Evolutionary conservation across 352 stramenopile genomes (phyloP).

Genomic region (Phytophthora meadii): DNA sequence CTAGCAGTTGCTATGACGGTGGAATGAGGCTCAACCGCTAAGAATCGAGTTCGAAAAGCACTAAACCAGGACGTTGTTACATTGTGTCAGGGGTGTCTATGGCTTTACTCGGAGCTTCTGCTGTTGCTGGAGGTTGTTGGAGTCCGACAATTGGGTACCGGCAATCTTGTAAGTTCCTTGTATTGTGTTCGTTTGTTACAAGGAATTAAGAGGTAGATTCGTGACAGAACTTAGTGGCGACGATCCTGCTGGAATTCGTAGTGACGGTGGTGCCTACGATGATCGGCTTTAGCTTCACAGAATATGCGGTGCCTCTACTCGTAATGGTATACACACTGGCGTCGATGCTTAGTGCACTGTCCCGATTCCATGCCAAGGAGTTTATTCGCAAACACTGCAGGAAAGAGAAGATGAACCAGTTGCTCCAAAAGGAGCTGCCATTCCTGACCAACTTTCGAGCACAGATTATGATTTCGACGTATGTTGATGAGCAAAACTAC

Average conservation of each 20-base stretch:
- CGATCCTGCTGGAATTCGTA: slow-evolving; percentile 75
- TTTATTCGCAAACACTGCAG: slow-evolving; percentile 77
- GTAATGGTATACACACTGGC: slow-evolving; percentile 64
- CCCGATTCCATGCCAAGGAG: slow-evolving; percentile 77
- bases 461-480: slow-evolving; percentile 88
- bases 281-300: slow-evolving; percentile 70
- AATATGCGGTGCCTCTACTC: slow-evolving; percentile 67
- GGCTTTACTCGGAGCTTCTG: slow-evolving; percentile 86
- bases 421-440: slow-evolving; percentile 75
- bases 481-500: slow-evolving; percentile 12
- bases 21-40: slow-evolving; percentile 6
- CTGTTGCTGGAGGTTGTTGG: slow-evolving; percentile 76
- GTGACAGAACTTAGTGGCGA: slow-evolving; percentile 53
- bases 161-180: slow-evolving; percentile 45
- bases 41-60: slow-evolving; percentile 10
- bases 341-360: slow-evolving; percentile 59
- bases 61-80: slow-evolving; percentile 32
- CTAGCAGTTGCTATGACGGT: slow-evolving; percentile 7
- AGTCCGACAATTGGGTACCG: slow-evolving; percentile 53
- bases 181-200: neutral
- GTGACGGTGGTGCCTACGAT: slow-evolving; percentile 75
- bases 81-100: slow-evolving; percentile 67
- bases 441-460: slow-evolving; percentile 84
- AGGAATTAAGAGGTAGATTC: too few species aligned
- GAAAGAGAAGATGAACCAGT: slow-evolving; percentile 84